Evolutionary conservation across 2,329 filamentous ascomycete genomes (phyloP).

Genomic region (Acarospora socialis): DNA sequence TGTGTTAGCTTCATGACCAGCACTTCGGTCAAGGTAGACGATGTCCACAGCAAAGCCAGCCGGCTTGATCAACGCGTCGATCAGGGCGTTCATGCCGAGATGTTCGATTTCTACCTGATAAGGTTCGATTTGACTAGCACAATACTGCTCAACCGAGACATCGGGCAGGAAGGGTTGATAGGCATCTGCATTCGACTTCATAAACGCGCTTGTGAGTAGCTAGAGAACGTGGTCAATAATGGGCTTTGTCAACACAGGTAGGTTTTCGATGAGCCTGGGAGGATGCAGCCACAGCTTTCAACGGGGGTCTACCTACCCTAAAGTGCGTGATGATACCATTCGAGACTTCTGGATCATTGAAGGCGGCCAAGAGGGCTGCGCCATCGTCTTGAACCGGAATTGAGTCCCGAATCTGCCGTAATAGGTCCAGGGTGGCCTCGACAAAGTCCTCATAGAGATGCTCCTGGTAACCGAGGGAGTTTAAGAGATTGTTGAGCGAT

Average conservation of each 20-base stretch:
- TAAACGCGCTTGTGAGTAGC: slow-evolving; percentile 69
- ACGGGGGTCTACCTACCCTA: slow-evolving; percentile 33
- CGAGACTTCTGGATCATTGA: slow-evolving; percentile 57
- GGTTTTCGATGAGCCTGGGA: too few relatives aligned
- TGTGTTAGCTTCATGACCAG: slow-evolving; percentile 60
- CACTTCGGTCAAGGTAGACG: slow-evolving; percentile 77
- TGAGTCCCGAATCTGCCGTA: slow-evolving; percentile 48
- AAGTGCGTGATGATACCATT: slow-evolving; percentile 75
- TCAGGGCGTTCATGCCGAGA: slow-evolving; percentile 63
- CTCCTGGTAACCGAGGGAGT: slow-evolving; percentile 51
- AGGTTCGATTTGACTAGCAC: slow-evolving; percentile 55
- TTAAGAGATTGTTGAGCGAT: slow-evolving; percentile 56
- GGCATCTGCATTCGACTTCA: slow-evolving; percentile 56
- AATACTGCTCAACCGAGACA: slow-evolving; percentile 52
- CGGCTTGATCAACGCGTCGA: slow-evolving; percentile 65
- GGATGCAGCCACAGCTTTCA: too few relatives aligned
- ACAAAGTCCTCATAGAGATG: slow-evolving; percentile 72
- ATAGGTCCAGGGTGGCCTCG: slow-evolving; percentile 55
- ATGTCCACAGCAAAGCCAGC: slow-evolving; percentile 72
- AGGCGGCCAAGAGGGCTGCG: slow-evolving; percentile 47
- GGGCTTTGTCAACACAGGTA: too few relatives aligned
- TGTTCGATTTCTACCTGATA: slow-evolving; percentile 78
- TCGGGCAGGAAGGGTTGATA: slow-evolving; percentile 61
- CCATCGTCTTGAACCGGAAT: slow-evolving; percentile 43
- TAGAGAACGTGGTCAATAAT: slow-evolving; percentile 28